phyloP scores from a whole-genome alignment of 495 filamentous ascomycete species.

The Penicillium robsamsonii region DNA sequence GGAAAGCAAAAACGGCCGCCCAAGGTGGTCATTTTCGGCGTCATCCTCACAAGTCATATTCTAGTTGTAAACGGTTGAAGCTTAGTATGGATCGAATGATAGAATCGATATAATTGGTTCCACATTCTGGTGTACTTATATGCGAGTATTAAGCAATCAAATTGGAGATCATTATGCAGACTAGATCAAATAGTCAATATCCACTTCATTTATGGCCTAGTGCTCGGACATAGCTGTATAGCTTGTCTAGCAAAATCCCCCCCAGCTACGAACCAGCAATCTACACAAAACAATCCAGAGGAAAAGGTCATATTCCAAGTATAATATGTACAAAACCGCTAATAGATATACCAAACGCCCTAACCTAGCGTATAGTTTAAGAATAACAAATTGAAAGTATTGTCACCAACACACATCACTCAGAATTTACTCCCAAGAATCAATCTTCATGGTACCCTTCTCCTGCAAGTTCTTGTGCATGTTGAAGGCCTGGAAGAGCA shows the following conservation, averaged over 20 bases:
- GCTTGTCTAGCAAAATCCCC: neutral
- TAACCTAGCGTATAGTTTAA: neutral
- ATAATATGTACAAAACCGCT: conserved; percentile 9
- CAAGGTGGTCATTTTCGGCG: too few relatives aligned
- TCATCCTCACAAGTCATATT: too few relatives aligned
- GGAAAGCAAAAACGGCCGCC: too few relatives aligned
- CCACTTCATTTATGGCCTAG: neutral
- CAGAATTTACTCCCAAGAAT: conserved; percentile 48
- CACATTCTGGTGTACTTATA: too few relatives aligned
- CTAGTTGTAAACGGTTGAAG: too few relatives aligned
- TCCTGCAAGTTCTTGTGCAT: conserved; percentile 82
- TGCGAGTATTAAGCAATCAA: too few relatives aligned
- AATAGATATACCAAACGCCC: conserved; percentile 22
- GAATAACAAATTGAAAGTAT: neutral
- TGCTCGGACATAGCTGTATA: neutral
- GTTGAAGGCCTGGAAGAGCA: conserved; percentile 80
- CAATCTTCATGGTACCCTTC: conserved; percentile 82
- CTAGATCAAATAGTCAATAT: neutral
- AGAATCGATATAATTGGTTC: too few relatives aligned
- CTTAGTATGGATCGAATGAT: too few relatives aligned
- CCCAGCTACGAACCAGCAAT: too few relatives aligned
- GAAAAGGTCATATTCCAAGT: neutral
- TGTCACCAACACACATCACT: neutral
- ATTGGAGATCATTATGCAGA: neutral
- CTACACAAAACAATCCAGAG: neutral